Percentiles rank a stretch among this genome's conserved stretches.
Evolutionary conservation across 345 rosid species (phyloP).

Genomic region (Acer campestre): DNA sequence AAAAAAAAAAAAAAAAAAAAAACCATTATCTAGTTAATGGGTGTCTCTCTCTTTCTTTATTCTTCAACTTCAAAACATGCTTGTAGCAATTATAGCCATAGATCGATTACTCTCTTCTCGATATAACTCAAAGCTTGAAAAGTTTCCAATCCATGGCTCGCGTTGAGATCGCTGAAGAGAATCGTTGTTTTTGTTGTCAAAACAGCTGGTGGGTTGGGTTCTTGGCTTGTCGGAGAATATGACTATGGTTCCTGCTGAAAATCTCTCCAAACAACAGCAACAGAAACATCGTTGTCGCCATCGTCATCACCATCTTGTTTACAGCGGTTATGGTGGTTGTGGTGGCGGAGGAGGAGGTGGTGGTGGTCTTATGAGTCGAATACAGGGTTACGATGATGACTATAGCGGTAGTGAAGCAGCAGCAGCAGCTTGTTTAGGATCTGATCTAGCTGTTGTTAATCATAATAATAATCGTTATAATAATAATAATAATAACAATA

Average conservation of each 20-base stretch:
- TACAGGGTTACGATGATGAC: slow-evolving; percentile 41
- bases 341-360: slow-evolving; percentile 39
- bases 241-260: slow-evolving; percentile 73
- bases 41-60: slow-evolving; percentile 34
- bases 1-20: slow-evolving; percentile 24
- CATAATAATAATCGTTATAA: not conserved
- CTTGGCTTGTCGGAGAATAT: slow-evolving; percentile 42
- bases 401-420: slow-evolving; percentile 38
- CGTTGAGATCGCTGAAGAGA: slow-evolving; percentile 23
- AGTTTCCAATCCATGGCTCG: slow-evolving; percentile 47
- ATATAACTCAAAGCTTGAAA: slow-evolving; percentile 30
- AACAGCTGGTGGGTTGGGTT: slow-evolving; percentile 29
- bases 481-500: not conserved
- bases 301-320: slow-evolving; percentile 14
- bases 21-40: slow-evolving; percentile 58
- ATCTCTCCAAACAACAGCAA: slow-evolving; percentile 31
- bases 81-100: slow-evolving; percentile 29
- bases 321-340: slow-evolving; percentile 37
- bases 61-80: slow-evolving; percentile 41
- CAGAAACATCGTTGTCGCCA: slow-evolving; percentile 6
- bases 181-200: not conserved
- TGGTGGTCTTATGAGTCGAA: slow-evolving; percentile 51
- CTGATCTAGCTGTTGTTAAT: slow-evolving; percentile 40
- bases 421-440: slow-evolving; percentile 47
- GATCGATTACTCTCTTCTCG: slow-evolving; percentile 32